Evolutionary conservation across 768 basidiomycete genomes (phyloP).

Genomic region (Wakefieldia striispora): DNA sequence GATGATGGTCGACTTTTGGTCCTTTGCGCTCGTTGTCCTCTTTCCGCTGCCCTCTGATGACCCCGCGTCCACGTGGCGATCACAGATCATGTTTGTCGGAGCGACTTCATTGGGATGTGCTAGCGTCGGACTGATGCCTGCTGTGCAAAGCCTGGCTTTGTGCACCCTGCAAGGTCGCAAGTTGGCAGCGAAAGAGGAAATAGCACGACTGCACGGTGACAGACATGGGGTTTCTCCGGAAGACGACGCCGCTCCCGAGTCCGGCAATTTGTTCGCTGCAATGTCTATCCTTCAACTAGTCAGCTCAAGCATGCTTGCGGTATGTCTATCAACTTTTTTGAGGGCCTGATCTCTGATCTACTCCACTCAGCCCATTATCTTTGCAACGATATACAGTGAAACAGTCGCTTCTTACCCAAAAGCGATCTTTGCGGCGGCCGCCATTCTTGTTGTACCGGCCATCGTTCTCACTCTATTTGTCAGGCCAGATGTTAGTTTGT

Average conservation of each 20-base stretch:
- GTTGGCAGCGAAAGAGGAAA: conserved; percentile 36
- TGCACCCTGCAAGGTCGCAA: conserved; percentile 46
- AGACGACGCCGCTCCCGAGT: conserved; percentile 36
- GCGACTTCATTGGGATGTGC: conserved; percentile 63
- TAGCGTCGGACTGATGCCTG: conserved; percentile 67
- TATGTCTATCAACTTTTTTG: conserved; percentile 20
- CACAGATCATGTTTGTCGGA: conserved; percentile 49
- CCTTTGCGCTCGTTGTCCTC: conserved; percentile 61
- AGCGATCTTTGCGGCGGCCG: conserved; percentile 64
- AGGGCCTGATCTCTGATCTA: conserved; percentile 8
- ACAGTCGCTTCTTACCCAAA: conserved; percentile 66
- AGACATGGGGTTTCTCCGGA: neutral
- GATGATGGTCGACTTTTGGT: conserved; percentile 63
- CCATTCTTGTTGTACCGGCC: conserved; percentile 46
- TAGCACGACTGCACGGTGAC: conserved; percentile 17
- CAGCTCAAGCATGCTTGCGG: conserved; percentile 58
- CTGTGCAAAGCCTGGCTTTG: conserved; percentile 68
- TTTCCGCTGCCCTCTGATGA: conserved; percentile 43
- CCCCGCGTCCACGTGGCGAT: conserved; percentile 17
- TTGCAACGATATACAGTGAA: conserved; percentile 61
- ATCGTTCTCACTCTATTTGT: conserved; percentile 47
- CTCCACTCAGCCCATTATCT: conserved; percentile 58
- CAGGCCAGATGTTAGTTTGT: conserved; percentile 31
- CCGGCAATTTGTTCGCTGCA: conserved; percentile 68
- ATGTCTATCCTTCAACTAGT: conserved; percentile 65